Conservation (phyloP, 2,329 filamentous ascomycete genomes). For the Coniochaeta prunicola region DNA sequence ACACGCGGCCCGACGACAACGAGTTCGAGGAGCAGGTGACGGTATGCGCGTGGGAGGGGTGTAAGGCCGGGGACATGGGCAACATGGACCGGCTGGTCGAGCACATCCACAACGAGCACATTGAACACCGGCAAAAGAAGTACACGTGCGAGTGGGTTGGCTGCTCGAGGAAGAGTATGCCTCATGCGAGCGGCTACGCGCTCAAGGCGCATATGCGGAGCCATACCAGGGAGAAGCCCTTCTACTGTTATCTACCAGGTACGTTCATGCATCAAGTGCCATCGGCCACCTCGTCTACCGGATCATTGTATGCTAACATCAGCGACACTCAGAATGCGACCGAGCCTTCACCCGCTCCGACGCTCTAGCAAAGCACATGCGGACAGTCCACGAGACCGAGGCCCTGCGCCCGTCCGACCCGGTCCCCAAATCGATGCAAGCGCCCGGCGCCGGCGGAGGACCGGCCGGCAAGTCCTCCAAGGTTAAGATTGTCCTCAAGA, state of each 20-base stretch:
- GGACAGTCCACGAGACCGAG: conserved; percentile 96
- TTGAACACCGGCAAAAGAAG: conserved; percentile 87
- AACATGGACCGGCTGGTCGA: conserved; percentile 79
- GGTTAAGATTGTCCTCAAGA: conserved; percentile 58
- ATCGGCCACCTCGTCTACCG: neutral
- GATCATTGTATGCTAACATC: neutral
- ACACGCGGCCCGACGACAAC: conserved; percentile 64
- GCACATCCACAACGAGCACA: conserved; percentile 88
- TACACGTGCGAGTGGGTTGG: conserved; percentile 98
- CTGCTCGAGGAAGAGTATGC: conserved; percentile 78
- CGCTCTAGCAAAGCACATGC: conserved; percentile 95
- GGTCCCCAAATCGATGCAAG: conserved; percentile 62
- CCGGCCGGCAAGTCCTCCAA: conserved; percentile 40
- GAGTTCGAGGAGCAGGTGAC: conserved; percentile 73
- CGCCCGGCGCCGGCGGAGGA: conserved; percentile 17
- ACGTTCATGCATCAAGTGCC: conserved; percentile 20
- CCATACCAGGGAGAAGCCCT: conserved; percentile 96
- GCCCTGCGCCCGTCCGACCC: conserved; percentile 74
- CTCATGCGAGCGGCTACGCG: conserved; percentile 92
- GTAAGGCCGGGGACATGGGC: conserved; percentile 59
- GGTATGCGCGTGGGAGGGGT: conserved; percentile 71
- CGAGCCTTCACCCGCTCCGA: conserved; percentile 94
- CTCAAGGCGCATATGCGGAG: conserved; percentile 96
- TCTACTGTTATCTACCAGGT: conserved; percentile 94
- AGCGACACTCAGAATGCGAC: conserved; percentile 68